These are phyloP conservation scores for Diaporthe vaccinii DNA, from an alignment of 2,329 filamentous ascomycete species.

Conservation along the genomic window DNA sequence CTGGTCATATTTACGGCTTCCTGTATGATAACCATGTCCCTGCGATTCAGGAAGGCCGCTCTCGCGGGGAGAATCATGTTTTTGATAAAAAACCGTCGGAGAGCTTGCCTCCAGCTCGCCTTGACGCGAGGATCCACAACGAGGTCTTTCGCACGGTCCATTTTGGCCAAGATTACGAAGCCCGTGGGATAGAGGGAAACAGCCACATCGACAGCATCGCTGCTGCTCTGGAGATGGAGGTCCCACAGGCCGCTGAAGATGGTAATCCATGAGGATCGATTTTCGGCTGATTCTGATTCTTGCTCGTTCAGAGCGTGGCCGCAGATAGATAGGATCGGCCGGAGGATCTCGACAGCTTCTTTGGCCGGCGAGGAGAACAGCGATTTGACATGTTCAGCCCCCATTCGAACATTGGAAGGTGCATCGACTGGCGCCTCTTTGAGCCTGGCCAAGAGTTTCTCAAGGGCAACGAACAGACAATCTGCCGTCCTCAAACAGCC, in stretches of 20 bases:
- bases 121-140: constrained; percentile 46
- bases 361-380: constrained; percentile 65
- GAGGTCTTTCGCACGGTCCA: constrained; percentile 49
- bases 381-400: constrained; percentile 70
- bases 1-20: constrained; percentile 56
- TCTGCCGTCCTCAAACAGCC: constrained; percentile 62
- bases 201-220: constrained; percentile 64
- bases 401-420: constrained; percentile 61
- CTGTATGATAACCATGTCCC: constrained; percentile 57
- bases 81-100: constrained; percentile 63
- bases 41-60: constrained; percentile 59
- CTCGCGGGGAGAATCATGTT: constrained; percentile 67
- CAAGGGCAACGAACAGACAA: constrained; percentile 63
- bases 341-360: constrained; percentile 61
- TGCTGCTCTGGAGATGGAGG: constrained; percentile 64
- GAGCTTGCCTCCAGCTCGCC: constrained; percentile 59
- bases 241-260: constrained; percentile 64
- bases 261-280: constrained; percentile 62
- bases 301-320: constrained; percentile 52
- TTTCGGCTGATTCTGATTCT: constrained; percentile 51
- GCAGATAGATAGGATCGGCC: constrained; percentile 62
- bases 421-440: constrained; percentile 49
- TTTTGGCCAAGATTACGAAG: constrained; percentile 56
- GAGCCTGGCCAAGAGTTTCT: constrained; percentile 61
- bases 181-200: constrained; percentile 58